Evolutionary conservation across 2,329 filamentous ascomycete genomes (phyloP).

Genomic region (Aspergillus fumigatiaffinis): DNA sequence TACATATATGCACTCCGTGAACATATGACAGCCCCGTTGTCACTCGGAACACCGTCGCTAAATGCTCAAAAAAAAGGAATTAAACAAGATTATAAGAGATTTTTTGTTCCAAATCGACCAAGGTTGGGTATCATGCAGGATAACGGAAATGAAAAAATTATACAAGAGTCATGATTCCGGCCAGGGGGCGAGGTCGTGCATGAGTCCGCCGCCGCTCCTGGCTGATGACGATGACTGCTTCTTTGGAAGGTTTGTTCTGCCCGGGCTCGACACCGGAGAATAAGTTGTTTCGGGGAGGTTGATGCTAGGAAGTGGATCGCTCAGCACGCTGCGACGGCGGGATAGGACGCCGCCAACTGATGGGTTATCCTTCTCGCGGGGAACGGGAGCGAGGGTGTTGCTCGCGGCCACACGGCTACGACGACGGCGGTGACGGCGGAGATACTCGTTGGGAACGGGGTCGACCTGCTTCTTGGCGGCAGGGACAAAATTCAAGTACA

Average conservation of each 20-base stretch:
- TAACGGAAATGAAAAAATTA: background rate
- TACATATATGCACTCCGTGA: background rate
- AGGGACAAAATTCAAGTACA: constrained; percentile 51
- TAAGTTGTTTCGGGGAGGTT: constrained; percentile 4
- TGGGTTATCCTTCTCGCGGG: constrained; percentile 28
- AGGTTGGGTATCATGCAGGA: background rate
- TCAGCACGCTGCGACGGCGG: constrained; percentile 25
- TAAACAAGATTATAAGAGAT: background rate
- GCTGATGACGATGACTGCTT: background rate
- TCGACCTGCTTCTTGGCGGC: constrained; percentile 50
- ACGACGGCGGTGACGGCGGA: constrained; percentile 25
- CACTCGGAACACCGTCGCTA: background rate
- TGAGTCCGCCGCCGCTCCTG: constrained; percentile 8
- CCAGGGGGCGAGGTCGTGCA: constrained; percentile 18
- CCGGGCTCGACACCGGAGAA: background rate
- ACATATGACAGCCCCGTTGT: background rate
- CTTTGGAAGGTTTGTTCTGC: background rate
- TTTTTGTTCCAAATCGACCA: background rate
- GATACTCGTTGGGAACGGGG: constrained; percentile 40
- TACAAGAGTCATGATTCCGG: constrained; percentile 6
- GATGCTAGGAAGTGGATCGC: constrained; percentile 18
- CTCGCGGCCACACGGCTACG: constrained; percentile 2
- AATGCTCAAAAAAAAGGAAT: background rate
- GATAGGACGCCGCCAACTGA: constrained; percentile 27
- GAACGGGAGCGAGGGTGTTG: constrained; percentile 5